phyloP scores from a whole-genome alignment of 805 yeast genomes.

The Candida chilensis region DNA sequence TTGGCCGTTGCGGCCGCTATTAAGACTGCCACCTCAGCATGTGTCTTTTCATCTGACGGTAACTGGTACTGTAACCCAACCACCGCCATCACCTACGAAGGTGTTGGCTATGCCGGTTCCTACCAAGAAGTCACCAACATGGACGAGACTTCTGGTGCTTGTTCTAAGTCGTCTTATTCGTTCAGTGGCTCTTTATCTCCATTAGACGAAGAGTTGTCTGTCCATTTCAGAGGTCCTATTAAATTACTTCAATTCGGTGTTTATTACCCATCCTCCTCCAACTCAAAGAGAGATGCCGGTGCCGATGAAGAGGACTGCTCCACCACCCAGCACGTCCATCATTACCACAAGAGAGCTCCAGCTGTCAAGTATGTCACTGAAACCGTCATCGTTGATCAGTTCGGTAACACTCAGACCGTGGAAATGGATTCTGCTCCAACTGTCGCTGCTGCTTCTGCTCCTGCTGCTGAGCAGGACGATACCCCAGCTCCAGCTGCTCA shows the following conservation, averaged over 20 bases:
- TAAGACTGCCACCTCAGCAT: constrained; percentile 20
- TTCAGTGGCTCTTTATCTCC: constrained; percentile 75
- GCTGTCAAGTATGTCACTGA: constrained; percentile 68
- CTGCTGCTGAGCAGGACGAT: constrained; percentile 16
- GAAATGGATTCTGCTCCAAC: constrained; percentile 8
- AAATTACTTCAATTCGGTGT: constrained; percentile 81
- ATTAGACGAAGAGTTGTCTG: constrained; percentile 76
- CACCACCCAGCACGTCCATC: constrained; percentile 34
- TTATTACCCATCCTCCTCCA: constrained; percentile 56
- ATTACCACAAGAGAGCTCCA: constrained; percentile 50
- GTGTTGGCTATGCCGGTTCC: constrained; percentile 80
- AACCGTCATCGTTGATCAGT: constrained; percentile 59
- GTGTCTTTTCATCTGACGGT: constrained; percentile 50
- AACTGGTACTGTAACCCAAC: constrained; percentile 79
- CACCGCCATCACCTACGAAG: constrained; percentile 53
- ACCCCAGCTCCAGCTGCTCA: constrained; percentile 13
- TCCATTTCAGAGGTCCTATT: constrained; percentile 88
- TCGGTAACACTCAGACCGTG: constrained; percentile 31
- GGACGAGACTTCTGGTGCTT: constrained; percentile 62
- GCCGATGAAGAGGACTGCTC: constrained; percentile 33
- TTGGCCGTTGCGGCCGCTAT: constrained; percentile 1
- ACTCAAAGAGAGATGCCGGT: constrained; percentile 34
- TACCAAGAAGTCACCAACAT: constrained; percentile 74
- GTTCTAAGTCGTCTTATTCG: constrained; percentile 46
- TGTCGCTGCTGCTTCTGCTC: constrained; percentile 11